Evolutionary conservation across 169 alveolate genomes (phyloP), one percentile per base, ranked within the genome.

Genomic region (Amoebophrya sp.): DNA sequence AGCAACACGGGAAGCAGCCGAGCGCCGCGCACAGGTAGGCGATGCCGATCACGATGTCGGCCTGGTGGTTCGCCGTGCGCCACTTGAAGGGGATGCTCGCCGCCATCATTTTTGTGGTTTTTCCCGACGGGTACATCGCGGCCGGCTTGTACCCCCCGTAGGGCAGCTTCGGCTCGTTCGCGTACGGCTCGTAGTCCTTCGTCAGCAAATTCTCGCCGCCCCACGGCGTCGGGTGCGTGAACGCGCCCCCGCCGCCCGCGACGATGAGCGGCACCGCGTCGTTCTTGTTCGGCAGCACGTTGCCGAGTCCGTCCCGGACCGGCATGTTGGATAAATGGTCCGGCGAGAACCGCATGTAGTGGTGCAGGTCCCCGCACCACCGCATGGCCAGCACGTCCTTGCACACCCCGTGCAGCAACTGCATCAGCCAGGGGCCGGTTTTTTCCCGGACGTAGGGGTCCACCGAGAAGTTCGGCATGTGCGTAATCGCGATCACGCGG

Each of bases 311-410:
- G 15, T 29, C 70, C 40, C 39, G 38, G 67, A 13, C 7, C 15
- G 4, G 34, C 42, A n/a, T n/a, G 50, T 15, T 15, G 18, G 2
- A 1, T 29, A n/a, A 40, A 69, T 0, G 78, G 70, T 58, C 78
- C 20, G 90, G 90, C 90, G 23, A 29, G 70, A 41, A 88, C 41
- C 90, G 69, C 40, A 58, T 41, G 90, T 88, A 88, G n/a, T 88
- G 90, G 38, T 88, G 90, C 34, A 88, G 42, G 38, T 88, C 90
- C 34, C 90, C 90, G 39, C 45, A 29, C 34, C 45, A 58, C 29
- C 90, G 90, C 90, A 88, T 88, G 40, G 90, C 90, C 90, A 88
- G 29, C 41, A 45, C 78, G 34, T 45, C 78, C 90, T 88, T 58
- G 38, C 42, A 38, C 58, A 88, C 58, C 38, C 58, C 58, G 41